A percentile compares a stretch with the other conserved stretches of the same genome.
Evolutionary conservation across 2,329 filamentous ascomycete species (phyloP).

Genomic region (Bipolaris oryzae): DNA sequence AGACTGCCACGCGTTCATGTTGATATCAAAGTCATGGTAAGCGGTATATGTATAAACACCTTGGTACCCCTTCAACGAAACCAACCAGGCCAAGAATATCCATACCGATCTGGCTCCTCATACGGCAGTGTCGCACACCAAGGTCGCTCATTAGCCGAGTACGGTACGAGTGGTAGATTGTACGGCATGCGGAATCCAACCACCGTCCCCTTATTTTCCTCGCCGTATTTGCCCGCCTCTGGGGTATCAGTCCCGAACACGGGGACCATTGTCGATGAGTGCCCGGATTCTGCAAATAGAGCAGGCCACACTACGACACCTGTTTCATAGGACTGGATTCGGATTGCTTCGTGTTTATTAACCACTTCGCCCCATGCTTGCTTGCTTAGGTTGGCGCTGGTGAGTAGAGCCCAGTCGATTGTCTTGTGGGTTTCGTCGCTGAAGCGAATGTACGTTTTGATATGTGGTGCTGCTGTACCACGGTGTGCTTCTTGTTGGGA

Average conservation of each 20-base stretch:
- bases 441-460: conserved; percentile 85
- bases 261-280: conserved; percentile 63
- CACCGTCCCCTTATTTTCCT: conserved; percentile 33
- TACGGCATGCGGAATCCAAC: conserved; percentile 85
- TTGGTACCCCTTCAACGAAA: background rate
- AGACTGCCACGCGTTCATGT: background rate
- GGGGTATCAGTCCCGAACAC: conserved; percentile 60
- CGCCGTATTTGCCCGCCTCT: conserved; percentile 9
- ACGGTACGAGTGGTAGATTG: conserved; percentile 72
- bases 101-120: conserved; percentile 66
- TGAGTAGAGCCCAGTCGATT: conserved; percentile 85
- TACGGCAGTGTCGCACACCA: conserved; percentile 75
- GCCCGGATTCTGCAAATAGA: conserved; percentile 47
- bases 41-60: background rate
- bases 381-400: conserved; percentile 88
- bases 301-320: conserved; percentile 84
- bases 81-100: conserved; percentile 48
- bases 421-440: conserved; percentile 40
- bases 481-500: conserved; percentile 33
- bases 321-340: conserved; percentile 81
- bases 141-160: conserved; percentile 67
- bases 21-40: background rate
- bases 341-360: conserved; percentile 64
- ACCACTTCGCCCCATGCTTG: conserved; percentile 81
- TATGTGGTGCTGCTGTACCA: conserved; percentile 77